Evolutionary conservation across 2,329 filamentous ascomycete genomes (phyloP), one percentile per base, ranked within the genome.

Genomic region (Scopulariopsis brevicaulis): DNA sequence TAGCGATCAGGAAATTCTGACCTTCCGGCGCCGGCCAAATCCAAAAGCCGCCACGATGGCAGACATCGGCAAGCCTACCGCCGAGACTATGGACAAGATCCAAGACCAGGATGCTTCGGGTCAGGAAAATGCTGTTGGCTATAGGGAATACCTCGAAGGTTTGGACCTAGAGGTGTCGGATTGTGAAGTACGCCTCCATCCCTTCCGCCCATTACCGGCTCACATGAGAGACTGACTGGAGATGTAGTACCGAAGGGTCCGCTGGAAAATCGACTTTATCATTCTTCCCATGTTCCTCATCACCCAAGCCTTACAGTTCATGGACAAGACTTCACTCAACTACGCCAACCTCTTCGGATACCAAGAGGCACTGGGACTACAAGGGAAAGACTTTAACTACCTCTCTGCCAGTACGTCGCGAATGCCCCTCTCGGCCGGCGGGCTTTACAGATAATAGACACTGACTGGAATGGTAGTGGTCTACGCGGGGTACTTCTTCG

Each of bases 401-500:
- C 66, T 71, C 11, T 69, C 69, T 53, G 69, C 68, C 22, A 69
- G 65, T 66, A 46, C 18, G 40, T 46, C 7, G 2, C 40, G 8
- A n/a, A n/a, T n/a, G 5, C 18, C 4, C 14, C 15, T 14, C 6
- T 46, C 40, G 40, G 15, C 14, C 14, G 15, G 18, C 10, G 18
- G 40, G 40, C 18, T 32, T 32, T n/a, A 6, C 15, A n/a, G 40
- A 14, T 18, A 2, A n/a, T n/a, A n/a, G 6, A 46, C 3, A n/a
- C 40, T 46, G 7, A 46, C 40, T 8, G 8, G 18, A 15, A 46
- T 46, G 7, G 7, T 4, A 46, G 66, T 72, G 64, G 63, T 72
- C 0, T 73, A 73, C 58, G 69, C 68, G 6, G 70, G 71, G 1
- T 73, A 73, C 58, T 73, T 73, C 65, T 68, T 73, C 57, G 71